phyloP scores from a whole-genome alignment of 345 rosid species.

The Syzygium oleosum region DNA sequence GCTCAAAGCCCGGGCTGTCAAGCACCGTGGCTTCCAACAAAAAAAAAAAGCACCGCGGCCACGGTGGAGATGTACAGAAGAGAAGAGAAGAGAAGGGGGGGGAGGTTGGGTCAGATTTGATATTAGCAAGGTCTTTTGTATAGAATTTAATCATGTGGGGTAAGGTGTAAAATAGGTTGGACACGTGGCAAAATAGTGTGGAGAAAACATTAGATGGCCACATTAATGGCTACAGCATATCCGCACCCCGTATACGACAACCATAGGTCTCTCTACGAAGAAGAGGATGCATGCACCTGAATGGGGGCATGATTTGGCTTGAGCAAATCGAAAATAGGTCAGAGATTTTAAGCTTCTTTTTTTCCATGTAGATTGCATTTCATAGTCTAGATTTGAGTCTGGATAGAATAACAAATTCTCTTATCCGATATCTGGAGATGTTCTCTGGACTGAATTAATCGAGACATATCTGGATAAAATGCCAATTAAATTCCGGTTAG shows the following conservation, averaged over 20 bases:
- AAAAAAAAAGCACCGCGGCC: not conserved
- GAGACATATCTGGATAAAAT: too few relatives aligned
- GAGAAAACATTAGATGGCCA: not conserved
- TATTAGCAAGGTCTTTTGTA: not conserved
- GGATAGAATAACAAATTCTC: too few relatives aligned
- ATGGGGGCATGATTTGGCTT: not conserved
- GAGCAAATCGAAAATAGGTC: not conserved
- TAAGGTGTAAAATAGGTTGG: not conserved
- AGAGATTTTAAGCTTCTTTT: not conserved
- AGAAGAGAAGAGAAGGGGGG: too few relatives aligned
- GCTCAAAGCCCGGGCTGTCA: not conserved
- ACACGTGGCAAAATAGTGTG: not conserved
- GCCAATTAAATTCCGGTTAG: too few relatives aligned
- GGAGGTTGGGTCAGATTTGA: not conserved
- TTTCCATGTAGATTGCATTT: not conserved
- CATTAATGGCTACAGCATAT: not conserved
- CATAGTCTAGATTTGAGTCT: too few relatives aligned
- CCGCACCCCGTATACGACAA: not conserved
- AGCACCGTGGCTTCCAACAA: not conserved
- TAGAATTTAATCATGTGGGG: not conserved
- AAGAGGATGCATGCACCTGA: not conserved
- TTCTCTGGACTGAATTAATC: too few relatives aligned
- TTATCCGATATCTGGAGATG: too few relatives aligned
- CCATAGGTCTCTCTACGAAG: not conserved
- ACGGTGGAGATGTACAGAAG: not conserved